Conservation (phyloP, 805 yeast genomes). For the Lipomyces starkeyi region DNA sequence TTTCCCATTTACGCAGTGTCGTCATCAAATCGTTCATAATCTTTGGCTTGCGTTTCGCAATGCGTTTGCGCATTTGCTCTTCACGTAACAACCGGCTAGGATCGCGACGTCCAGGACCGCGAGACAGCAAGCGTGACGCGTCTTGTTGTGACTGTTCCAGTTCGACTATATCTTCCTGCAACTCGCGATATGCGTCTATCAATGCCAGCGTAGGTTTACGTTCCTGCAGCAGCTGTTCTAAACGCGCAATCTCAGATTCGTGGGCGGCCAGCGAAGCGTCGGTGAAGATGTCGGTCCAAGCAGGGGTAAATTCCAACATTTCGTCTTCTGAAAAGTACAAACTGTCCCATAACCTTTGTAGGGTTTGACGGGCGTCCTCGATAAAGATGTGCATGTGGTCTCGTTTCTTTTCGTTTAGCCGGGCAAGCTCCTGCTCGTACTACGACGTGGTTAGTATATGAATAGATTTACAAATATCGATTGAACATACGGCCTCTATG, state of each 20-base stretch:
- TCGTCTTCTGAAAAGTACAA: constrained; percentile 64
- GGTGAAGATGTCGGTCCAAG: constrained; percentile 53
- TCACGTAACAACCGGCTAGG: constrained; percentile 81
- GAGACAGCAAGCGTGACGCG: constrained; percentile 77
- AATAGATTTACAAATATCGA: not conserved
- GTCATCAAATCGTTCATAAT: constrained; percentile 58
- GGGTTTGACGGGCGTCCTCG: constrained; percentile 61
- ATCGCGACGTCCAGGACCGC: constrained; percentile 44
- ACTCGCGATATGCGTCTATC: constrained; percentile 60
- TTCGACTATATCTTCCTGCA: constrained; percentile 64
- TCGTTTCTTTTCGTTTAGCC: constrained; percentile 65
- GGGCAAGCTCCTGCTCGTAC: constrained; percentile 60
- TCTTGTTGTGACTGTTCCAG: constrained; percentile 76
- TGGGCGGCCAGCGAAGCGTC: constrained; percentile 68
- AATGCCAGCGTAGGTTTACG: constrained; percentile 62
- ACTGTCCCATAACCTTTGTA: constrained; percentile 65
- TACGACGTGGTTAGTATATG: constrained; percentile 40
- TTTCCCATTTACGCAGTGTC: constrained; percentile 58
- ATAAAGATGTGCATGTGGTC: constrained; percentile 73
- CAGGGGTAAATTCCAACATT: constrained; percentile 55
- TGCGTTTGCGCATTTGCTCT: constrained; percentile 72
- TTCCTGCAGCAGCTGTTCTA: constrained; percentile 57
- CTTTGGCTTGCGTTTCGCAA: constrained; percentile 71
- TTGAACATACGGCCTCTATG: constrained; percentile 34
- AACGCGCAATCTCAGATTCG: constrained; percentile 62